Evolutionary conservation across 352 stramenopile genomes (phyloP).

Genomic region (Phytopythium ostracodes): DNA sequence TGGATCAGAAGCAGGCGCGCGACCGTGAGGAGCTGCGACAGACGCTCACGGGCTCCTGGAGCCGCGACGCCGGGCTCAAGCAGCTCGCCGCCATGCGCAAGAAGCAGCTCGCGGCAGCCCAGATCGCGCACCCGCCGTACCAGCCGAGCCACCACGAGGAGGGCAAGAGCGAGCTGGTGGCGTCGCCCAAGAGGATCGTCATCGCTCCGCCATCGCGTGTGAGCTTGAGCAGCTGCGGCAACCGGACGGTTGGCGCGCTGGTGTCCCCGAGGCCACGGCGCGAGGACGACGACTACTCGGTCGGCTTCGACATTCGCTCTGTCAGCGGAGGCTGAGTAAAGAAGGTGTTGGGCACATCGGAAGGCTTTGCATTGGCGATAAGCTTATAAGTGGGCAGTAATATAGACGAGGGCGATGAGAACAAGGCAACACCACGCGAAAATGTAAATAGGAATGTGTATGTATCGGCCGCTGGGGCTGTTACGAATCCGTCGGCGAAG

Average conservation of each 20-base stretch:
- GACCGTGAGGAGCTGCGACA: slow-evolving; percentile 55
- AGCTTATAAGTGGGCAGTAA: not conserved
- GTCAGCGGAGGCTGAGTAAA: slow-evolving; percentile 31
- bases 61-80: slow-evolving; percentile 60
- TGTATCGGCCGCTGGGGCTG: not conserved
- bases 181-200: slow-evolving; percentile 6
- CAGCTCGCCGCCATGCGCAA: slow-evolving; percentile 59
- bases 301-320: slow-evolving; percentile 71
- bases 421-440: not conserved
- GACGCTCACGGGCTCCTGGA: slow-evolving; percentile 57
- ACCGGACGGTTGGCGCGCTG: slow-evolving; percentile 19
- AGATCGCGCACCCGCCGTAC: slow-evolving; percentile 18
- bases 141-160: not conserved
- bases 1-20: slow-evolving; percentile 49
- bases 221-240: slow-evolving; percentile 21
- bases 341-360: not conserved
- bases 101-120: slow-evolving; percentile 47
- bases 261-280: not conserved
- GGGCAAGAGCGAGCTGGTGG: not conserved
- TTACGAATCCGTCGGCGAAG: not conserved
- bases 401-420: not conserved
- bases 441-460: slow-evolving; percentile 6
- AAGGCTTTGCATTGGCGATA: not conserved
- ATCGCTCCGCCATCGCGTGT: slow-evolving; percentile 1
- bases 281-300: slow-evolving; percentile 50